A percentile compares a stretch with the other conserved stretches of the same genome.
phyloP scores from a whole-genome alignment of 495 filamentous ascomycete genomes.

The Trichoderma parareesei region DNA sequence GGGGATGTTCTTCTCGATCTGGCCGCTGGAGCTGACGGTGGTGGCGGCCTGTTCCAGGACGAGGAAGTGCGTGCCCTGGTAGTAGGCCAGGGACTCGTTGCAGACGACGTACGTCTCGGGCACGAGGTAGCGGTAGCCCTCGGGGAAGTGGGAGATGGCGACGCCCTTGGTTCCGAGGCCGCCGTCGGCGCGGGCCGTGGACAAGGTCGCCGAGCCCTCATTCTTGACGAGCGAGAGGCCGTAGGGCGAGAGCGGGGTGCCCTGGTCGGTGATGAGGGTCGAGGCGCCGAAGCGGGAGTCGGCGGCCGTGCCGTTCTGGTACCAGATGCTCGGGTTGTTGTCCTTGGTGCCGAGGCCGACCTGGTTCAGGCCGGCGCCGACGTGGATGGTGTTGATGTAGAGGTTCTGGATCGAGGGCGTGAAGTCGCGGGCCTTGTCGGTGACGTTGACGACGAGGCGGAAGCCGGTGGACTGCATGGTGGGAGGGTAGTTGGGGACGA shows the following conservation, averaged over 20 bases:
- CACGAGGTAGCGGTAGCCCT: not conserved
- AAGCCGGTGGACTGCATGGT: constrained; percentile 10
- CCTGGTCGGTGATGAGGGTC: constrained; percentile 26
- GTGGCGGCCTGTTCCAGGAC: not conserved
- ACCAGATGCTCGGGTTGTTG: constrained; percentile 13
- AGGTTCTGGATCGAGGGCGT: constrained; percentile 19
- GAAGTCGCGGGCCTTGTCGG: constrained; percentile 21
- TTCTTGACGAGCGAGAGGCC: constrained; percentile 18
- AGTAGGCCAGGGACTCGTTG: constrained; percentile 5
- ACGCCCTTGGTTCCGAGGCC: constrained; percentile 5
- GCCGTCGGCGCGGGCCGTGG: not conserved
- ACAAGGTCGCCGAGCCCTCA: not conserved
- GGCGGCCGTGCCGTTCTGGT: constrained; percentile 24
- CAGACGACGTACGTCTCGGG: constrained; percentile 3
- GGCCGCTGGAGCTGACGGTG: not conserved
- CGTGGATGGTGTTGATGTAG: constrained; percentile 16
- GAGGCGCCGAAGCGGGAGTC: constrained; percentile 15
- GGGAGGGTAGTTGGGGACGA: constrained; percentile 6
- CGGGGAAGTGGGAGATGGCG: not conserved
- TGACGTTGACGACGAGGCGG: constrained; percentile 20
- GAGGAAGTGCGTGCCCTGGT: not conserved
- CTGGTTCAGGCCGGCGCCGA: constrained; percentile 19
- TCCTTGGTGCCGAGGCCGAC: constrained; percentile 14
- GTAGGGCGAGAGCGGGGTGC: constrained; percentile 23
- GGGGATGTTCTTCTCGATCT: constrained; percentile 10